Evolutionary conservation across 331 rosid genomes (phyloP).

Genomic region (Telfairia occidentalis): DNA sequence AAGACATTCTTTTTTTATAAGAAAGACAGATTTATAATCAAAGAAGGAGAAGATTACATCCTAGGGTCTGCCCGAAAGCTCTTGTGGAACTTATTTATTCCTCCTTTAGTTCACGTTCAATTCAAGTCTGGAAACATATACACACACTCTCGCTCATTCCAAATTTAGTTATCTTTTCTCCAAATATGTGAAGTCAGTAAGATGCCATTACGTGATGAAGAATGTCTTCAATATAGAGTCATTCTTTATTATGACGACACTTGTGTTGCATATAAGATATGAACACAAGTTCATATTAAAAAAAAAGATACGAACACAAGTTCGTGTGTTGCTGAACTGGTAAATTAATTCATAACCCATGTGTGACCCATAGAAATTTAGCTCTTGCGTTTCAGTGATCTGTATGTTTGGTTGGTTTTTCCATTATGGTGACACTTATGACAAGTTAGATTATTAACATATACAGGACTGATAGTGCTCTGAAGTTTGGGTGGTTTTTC

Average conservation of each 20-base stretch:
- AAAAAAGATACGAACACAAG: background rate
- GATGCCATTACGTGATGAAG: background rate
- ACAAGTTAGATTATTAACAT: background rate
- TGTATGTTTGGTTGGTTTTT: background rate
- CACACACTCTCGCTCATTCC: too few relatives aligned
- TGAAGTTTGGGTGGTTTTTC: conserved; percentile 84
- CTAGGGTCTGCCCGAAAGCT: too few relatives aligned
- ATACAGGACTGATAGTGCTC: conserved; percentile 91
- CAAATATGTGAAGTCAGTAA: too few relatives aligned
- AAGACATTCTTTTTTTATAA: background rate
- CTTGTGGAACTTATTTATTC: too few relatives aligned
- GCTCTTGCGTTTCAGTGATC: background rate
- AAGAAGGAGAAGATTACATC: background rate
- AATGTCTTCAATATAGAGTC: background rate
- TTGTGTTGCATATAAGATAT: background rate
- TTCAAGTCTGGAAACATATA: too few relatives aligned
- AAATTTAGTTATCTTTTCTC: too few relatives aligned
- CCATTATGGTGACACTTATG: background rate
- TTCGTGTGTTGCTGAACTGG: background rate
- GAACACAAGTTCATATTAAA: background rate
- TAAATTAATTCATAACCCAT: background rate
- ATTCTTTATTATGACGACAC: background rate
- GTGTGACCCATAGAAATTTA: background rate
- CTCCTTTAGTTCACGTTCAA: too few relatives aligned
- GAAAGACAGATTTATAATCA: background rate